Base-by-base conservation (phyloP, 306 rosid species). In the Astragalus membranaceus region DNA sequence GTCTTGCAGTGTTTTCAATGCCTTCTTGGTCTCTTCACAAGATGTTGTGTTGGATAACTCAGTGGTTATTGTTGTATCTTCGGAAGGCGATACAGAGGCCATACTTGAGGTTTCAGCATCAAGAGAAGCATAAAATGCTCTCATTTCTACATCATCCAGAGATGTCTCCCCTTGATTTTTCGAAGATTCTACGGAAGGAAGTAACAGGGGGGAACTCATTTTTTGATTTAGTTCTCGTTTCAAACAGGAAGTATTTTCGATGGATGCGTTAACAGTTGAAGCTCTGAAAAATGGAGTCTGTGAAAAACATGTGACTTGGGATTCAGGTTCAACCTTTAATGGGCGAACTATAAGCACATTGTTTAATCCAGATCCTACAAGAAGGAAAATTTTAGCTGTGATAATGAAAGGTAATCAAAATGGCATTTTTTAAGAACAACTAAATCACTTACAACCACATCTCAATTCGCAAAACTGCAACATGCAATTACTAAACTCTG, bases 61-160 rank as follows among this genome's bases (percentile, higher is more conserved):
- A 12, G 44, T 32, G 58, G 12, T 20, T 54, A 36, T 73, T 10
- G 69, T 4, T 26, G 32, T 43, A 52, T 74, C 75, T 70, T 60
- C 48, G 41, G 80, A 32, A 51, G 81, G 64, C 9, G 83, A 75
- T 47, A 59, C 39, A 51, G 81, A 59, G 10, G 83, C 75, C 47
- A 59, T 46, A 52, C 51, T 72, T 4, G 83, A 60, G 76, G 61
- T 53, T 67, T 82, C 81, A 0, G 78, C 79, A 14, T 82, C 86
- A 8, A 82, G 83, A 43, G 86, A 79, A 53, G 79, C 86, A 55
- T 82, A 82, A 79, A 82, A 82, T 37, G 73, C 83, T 66, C 73
- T 78, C 83, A 82, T 82, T 79, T 78, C 83, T 47, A 15, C 81
- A 55, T 78, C 86, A 61, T 82, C 81, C 44, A 82, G 73, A 16